These are phyloP conservation scores for Candida insectorum DNA, from an alignment of 805 yeast species.

Conservation along the genomic window DNA sequence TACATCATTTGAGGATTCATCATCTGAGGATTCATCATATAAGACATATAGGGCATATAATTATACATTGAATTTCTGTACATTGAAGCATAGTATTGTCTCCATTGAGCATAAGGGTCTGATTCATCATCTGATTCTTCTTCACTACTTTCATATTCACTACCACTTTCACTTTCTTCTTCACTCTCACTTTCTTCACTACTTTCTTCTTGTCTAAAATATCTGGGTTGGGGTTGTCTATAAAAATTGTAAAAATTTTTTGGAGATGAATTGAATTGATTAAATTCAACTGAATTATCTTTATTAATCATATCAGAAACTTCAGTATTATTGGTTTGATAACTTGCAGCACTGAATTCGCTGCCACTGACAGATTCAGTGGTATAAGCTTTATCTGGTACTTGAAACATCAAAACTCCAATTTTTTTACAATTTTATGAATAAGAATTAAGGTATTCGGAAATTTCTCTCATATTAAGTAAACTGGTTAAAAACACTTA, in stretches of 20 bases:
- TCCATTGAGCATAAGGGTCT: slow-evolving; percentile 33
- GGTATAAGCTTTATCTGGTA: slow-evolving; percentile 1
- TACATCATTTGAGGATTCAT: slow-evolving; percentile 7
- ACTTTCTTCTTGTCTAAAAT: slow-evolving; percentile 1
- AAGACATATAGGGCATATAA: slow-evolving; percentile 8
- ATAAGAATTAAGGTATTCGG: no score
- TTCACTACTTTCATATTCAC: slow-evolving; percentile 9
- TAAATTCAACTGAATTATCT: background rate
- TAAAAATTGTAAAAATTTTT: no score
- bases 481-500: no score
- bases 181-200: slow-evolving; percentile 8
- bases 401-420: slow-evolving; percentile 1
- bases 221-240: background rate
- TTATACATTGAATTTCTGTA: slow-evolving; percentile 13
- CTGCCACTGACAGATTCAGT: slow-evolving; percentile 21
- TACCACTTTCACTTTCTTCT: slow-evolving; percentile 10
- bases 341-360: slow-evolving; percentile 29
- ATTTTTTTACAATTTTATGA: no score
- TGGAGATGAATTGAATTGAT: background rate
- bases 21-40: slow-evolving; percentile 11
- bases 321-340: slow-evolving; percentile 11
- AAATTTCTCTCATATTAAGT: no score
- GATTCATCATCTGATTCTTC: slow-evolving; percentile 8
- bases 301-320: slow-evolving; percentile 3
- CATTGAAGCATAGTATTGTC: slow-evolving; percentile 26